Evolutionary conservation across 352 stramenopile species (phyloP).

Genomic region (Globisporangium recalcitrans): DNA sequence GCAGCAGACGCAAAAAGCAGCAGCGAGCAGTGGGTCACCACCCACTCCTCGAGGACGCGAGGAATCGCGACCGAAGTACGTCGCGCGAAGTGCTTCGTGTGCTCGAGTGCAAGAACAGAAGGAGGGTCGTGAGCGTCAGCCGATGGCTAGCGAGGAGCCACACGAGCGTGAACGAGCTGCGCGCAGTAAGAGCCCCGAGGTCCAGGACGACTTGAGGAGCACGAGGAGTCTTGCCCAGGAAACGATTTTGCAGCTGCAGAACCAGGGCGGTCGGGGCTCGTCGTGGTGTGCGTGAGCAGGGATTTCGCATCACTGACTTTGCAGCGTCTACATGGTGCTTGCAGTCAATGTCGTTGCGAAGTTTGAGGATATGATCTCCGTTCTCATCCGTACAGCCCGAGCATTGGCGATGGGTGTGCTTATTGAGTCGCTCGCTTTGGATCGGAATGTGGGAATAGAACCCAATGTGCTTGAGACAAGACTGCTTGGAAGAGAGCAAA

Average conservation of each 20-base stretch:
- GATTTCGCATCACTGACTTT: neutral
- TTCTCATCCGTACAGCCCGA: too few relatives aligned
- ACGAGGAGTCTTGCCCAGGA: neutral
- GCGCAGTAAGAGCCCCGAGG: neutral
- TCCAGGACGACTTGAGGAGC: neutral
- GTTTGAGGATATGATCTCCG: neutral
- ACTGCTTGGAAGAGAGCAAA: too few relatives aligned
- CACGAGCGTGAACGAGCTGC: too few relatives aligned
- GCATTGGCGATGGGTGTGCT: too few relatives aligned
- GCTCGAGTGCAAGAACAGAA: neutral
- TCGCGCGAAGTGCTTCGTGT: neutral
- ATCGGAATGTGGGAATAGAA: too few relatives aligned
- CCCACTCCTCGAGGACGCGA: neutral
- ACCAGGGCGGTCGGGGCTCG: neutral
- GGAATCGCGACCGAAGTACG: neutral
- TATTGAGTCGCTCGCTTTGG: too few relatives aligned
- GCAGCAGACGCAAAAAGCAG: neutral
- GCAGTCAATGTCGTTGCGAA: neutral
- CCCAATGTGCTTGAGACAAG: too few relatives aligned
- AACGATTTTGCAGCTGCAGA: neutral
- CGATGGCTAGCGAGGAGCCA: neutral
- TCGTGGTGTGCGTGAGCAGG: neutral
- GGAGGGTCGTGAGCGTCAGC: neutral
- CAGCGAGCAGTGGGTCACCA: too few relatives aligned
- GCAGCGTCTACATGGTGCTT: neutral